Conservation (phyloP, 148 eudicot genomes). For the Rhododendron ferrugineum region DNA sequence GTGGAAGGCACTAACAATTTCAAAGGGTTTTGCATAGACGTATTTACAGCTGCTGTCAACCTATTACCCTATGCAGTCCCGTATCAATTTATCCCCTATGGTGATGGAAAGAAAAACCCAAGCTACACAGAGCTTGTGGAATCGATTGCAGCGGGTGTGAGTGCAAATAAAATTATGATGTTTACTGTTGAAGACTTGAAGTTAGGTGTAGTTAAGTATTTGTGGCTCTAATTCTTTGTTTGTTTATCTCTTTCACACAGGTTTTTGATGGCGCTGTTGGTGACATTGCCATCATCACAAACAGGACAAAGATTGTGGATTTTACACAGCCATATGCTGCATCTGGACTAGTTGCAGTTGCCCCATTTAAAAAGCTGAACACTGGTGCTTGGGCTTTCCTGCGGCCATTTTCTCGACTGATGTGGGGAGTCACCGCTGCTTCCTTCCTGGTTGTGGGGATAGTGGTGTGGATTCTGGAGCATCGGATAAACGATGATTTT, state of each 20-base stretch:
- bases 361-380: slow-evolving; percentile 58
- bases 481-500: slow-evolving; percentile 81
- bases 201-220: not conserved
- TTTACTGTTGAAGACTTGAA: not conserved
- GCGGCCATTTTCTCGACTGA: slow-evolving; percentile 64
- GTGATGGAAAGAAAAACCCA: slow-evolving; percentile 73
- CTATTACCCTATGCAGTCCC: slow-evolving; percentile 86
- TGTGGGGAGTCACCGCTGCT: slow-evolving; percentile 80
- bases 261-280: slow-evolving; percentile 79
- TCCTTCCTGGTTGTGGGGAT: slow-evolving; percentile 69
- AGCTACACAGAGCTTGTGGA: slow-evolving; percentile 66
- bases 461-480: slow-evolving; percentile 95
- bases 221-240: not conserved
- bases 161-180: slow-evolving; percentile 17
- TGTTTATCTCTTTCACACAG: slow-evolving; percentile 27
- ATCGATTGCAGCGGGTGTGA: slow-evolving; percentile 63
- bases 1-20: slow-evolving; percentile 46
- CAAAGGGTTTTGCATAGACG: slow-evolving; percentile 90
- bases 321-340: slow-evolving; percentile 83
- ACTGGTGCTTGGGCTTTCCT: slow-evolving; percentile 86
- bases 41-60: slow-evolving; percentile 73
- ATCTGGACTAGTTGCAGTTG: slow-evolving; percentile 87
- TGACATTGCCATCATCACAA: slow-evolving; percentile 80
- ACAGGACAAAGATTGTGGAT: slow-evolving; percentile 78
- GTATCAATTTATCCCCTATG: slow-evolving; percentile 67